phyloP scores from a whole-genome alignment of 257 asterid genomes.

The Echites panduratus region DNA sequence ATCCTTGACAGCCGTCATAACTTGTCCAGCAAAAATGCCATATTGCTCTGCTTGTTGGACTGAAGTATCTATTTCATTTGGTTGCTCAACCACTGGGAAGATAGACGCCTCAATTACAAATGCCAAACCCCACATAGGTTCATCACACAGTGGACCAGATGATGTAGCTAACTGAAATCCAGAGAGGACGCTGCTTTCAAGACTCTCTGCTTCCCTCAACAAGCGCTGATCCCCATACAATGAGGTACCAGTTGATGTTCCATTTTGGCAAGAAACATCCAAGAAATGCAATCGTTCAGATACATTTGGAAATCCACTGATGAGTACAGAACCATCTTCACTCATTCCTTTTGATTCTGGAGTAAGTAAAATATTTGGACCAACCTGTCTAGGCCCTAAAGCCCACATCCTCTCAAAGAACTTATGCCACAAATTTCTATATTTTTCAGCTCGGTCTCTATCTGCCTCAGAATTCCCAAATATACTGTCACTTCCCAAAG shows the following conservation, averaged over 20 bases:
- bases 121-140: constrained; percentile 95
- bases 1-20: constrained; percentile 79
- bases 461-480: constrained; percentile 40
- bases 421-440: constrained; percentile 44
- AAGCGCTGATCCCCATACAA: constrained; percentile 30
- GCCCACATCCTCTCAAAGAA: constrained; percentile 83
- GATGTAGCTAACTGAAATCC: constrained; percentile 93
- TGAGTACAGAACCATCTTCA: constrained; percentile 46
- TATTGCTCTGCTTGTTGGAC: constrained; percentile 56
- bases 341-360: constrained; percentile 39
- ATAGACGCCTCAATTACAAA: constrained; percentile 57
- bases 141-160: constrained; percentile 93
- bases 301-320: constrained; percentile 61
- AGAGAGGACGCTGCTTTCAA: constrained; percentile 76
- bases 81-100: constrained; percentile 35
- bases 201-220: constrained; percentile 57
- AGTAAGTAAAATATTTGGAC: constrained; percentile 77
- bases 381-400: constrained; percentile 82
- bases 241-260: constrained; percentile 30
- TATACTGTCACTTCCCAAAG: constrained; percentile 53
- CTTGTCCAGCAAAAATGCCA: constrained; percentile 81
- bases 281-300: constrained; percentile 61
- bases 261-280: constrained; percentile 23
- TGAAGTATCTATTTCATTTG: constrained; percentile 33
- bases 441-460: constrained; percentile 54